phyloP scores from a whole-genome alignment of 179 eudicot genomes.

The Corrigiola litoralis region DNA sequence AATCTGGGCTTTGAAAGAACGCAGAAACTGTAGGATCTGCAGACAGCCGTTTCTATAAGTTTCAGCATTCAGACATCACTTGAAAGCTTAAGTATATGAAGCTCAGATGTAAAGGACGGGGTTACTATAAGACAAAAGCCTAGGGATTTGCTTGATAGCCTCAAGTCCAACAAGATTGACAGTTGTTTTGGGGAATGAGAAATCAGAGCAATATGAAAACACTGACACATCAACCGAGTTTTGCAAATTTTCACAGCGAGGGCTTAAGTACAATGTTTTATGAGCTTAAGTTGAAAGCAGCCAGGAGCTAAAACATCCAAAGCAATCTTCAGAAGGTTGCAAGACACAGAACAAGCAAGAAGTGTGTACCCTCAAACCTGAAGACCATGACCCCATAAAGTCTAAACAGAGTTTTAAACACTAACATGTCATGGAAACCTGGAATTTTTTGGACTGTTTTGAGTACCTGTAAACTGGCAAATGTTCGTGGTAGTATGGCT shows the following conservation, averaged over 20 bases:
- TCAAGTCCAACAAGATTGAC: too few relatives aligned
- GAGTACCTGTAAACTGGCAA: conserved; percentile 65
- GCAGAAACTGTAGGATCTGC: conserved; percentile 83
- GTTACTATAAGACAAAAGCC: too few relatives aligned
- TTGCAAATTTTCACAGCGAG: too few relatives aligned
- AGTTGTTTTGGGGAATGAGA: too few relatives aligned
- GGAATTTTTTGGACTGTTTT: background rate
- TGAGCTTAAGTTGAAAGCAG: too few relatives aligned
- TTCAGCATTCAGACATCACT: background rate
- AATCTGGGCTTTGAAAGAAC: conserved; percentile 68
- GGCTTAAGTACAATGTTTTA: too few relatives aligned
- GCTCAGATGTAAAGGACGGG: background rate
- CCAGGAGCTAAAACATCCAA: too few relatives aligned
- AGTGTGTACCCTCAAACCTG: background rate
- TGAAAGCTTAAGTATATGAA: background rate
- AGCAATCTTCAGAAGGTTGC: too few relatives aligned
- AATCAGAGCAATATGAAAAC: too few relatives aligned
- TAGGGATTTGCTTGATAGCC: too few relatives aligned
- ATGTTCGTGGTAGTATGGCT: conserved; percentile 81
- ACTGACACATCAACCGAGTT: too few relatives aligned
- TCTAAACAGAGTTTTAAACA: background rate
- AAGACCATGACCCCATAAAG: background rate
- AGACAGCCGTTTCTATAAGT: conserved; percentile 5
- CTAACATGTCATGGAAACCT: background rate
- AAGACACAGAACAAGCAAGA: too few relatives aligned